Conservation (phyloP, 805 yeast genomes). For the Debaryomyces hansenii region DNA sequence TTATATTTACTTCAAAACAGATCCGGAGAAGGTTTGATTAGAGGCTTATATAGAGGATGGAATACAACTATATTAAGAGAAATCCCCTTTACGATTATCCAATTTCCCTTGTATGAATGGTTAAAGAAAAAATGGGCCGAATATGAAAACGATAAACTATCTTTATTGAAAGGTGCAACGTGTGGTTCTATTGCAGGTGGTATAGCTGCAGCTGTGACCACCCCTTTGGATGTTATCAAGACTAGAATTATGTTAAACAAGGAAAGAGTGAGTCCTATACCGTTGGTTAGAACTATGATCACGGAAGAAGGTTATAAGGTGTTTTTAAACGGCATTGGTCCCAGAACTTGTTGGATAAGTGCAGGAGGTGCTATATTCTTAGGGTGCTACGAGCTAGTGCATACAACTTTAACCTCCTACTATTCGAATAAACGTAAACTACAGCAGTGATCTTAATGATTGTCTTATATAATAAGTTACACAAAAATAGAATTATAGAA, state of each 20-base stretch:
- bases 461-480: not conserved
- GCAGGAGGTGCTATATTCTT: conserved; percentile 98
- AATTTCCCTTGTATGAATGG: conserved; percentile 89
- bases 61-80: conserved; percentile 89
- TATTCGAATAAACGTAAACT: not conserved
- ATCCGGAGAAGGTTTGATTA: conserved; percentile 73
- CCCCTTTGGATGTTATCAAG: conserved; percentile 78
- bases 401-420: conserved; percentile 26
- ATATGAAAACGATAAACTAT: conserved; percentile 31
- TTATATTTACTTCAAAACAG: conserved; percentile 58
- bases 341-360: conserved; percentile 96
- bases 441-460: too few relatives aligned
- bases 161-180: conserved; percentile 76
- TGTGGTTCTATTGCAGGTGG: conserved; percentile 86
- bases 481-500: not conserved
- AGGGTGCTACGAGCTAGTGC: conserved; percentile 85
- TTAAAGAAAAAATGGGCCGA: conserved; percentile 62
- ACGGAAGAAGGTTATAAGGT: conserved; percentile 72
- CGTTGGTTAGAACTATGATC: conserved; percentile 53
- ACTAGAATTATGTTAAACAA: conserved; percentile 81
- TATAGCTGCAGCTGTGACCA: conserved; percentile 76
- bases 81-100: conserved; percentile 94
- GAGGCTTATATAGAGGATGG: conserved; percentile 93
- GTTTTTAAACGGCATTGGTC: conserved; percentile 85
- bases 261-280: conserved; percentile 43